A percentile compares a stretch with the other conserved stretches of the same genome.
Conservation (phyloP, 495 filamentous ascomycete species). For the Haplographium delicatum region DNA sequence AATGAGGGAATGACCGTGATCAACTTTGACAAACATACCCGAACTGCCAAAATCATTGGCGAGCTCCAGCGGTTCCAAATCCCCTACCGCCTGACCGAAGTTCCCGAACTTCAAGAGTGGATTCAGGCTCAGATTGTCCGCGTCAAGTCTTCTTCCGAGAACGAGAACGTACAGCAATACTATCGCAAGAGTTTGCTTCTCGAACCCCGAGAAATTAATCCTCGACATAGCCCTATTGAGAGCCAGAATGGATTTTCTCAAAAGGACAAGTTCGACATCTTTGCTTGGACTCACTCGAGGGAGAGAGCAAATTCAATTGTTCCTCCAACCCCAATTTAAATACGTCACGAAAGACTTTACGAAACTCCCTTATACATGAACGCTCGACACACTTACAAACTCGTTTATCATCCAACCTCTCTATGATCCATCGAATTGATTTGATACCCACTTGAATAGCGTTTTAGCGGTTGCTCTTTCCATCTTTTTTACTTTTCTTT, state of each 20-base stretch:
- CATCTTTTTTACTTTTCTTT: neutral
- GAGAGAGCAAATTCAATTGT: slow-evolving; percentile 32
- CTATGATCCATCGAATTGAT: slow-evolving; percentile 19
- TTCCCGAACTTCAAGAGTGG: slow-evolving; percentile 92
- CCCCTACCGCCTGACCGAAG: slow-evolving; percentile 78
- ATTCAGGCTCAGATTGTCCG: slow-evolving; percentile 78
- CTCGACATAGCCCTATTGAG: slow-evolving; percentile 47
- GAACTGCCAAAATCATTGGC: slow-evolving; percentile 90
- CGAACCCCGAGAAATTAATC: slow-evolving; percentile 66
- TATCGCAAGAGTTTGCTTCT: slow-evolving; percentile 83
- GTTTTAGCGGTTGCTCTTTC: slow-evolving; percentile 24
- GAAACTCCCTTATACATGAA: neutral
- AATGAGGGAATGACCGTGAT: slow-evolving; percentile 68
- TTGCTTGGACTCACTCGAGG: slow-evolving; percentile 48
- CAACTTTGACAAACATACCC: slow-evolving; percentile 97
- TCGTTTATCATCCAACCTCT: neutral
- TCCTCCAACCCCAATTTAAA: slow-evolving; percentile 12
- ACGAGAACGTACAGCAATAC: slow-evolving; percentile 76
- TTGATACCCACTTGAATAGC: slow-evolving; percentile 32
- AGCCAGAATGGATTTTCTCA: slow-evolving; percentile 22
- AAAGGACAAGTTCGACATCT: slow-evolving; percentile 52
- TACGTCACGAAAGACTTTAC: slow-evolving; percentile 1
- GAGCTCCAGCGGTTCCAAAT: slow-evolving; percentile 97
- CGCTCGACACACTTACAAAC: neutral
- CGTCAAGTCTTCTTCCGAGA: slow-evolving; percentile 66